Base-by-base conservation (phyloP, 768 basidiomycete species). In the Dioszegia aurantiaca region DNA sequence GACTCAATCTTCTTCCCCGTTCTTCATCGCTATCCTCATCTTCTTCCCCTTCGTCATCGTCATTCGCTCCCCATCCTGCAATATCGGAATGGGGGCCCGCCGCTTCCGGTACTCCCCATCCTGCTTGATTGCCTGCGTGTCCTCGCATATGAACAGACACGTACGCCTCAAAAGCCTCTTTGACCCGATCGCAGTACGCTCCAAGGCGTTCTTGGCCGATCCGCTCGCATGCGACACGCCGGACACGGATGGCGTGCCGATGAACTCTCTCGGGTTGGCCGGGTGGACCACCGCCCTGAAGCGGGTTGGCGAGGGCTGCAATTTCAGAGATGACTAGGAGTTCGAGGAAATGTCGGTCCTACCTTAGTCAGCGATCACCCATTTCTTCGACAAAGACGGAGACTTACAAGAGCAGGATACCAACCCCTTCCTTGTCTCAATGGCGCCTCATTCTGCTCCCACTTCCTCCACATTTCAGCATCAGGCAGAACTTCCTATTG, bases 301-400 rank as follows among this genome's bases (percentile, higher is more conserved):
- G 60, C 6, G 73, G 69, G 44, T 69, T 55, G 3, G 75, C 66
- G 12, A 73, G 63, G 54, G 67, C 67, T 51, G 66, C 60, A 46
- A 76, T 76, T 55, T 76, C 75, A 9, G 71, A 71, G 3, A 69
- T 69, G 23, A 76, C 75, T 10, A 76, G 62, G 28, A 76, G 67
- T 61, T 76, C 73, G 19, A 76, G 67, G 52, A 76, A 76, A 45
- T 72, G 71, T 5, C 70, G 71, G 61, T 76, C 71, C 70, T 72
- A 61, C 23, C 2, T 21, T 37, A 37, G 14, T 42, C 33, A 39
- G 36, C 6, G 1, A 31, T 48, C 17, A 39, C 12, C 5, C 8
- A 33, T 14, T 33, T 33, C 33, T 48, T 8, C 4, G 36, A 24
- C 16, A 16, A 26, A 42, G 26, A 10, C 11, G 24, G 27, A 2